Conservation (phyloP, 1,284 basidiomycete species). For the Polyporus tsugae region DNA sequence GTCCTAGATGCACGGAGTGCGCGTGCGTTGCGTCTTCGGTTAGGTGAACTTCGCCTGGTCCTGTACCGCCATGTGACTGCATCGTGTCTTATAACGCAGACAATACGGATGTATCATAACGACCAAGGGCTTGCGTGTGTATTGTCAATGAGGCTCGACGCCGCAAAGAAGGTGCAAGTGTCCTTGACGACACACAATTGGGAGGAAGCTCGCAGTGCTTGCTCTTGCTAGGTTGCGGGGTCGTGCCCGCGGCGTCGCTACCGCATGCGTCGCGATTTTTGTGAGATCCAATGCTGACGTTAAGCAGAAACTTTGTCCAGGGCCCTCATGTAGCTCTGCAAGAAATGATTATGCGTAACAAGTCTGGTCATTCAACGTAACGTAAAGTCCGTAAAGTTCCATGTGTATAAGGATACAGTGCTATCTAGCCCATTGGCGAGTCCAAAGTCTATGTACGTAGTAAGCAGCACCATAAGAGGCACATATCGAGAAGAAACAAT, state of each 20-base stretch:
- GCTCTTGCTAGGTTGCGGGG: not conserved
- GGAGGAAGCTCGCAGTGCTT: not conserved
- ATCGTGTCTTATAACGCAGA: not conserved
- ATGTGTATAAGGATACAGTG: not conserved
- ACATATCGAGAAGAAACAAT: not conserved
- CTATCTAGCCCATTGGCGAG: not conserved
- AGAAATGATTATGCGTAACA: not conserved
- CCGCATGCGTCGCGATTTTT: not conserved
- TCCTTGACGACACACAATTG: slow-evolving; percentile 8
- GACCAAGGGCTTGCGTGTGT: not conserved
- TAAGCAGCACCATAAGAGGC: not conserved
- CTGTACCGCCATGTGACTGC: not conserved
- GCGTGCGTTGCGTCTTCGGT: not conserved
- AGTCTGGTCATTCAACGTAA: not conserved
- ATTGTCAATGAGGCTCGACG: not conserved
- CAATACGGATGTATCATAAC: slow-evolving; percentile 6
- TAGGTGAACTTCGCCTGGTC: not conserved
- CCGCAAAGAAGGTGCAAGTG: not conserved
- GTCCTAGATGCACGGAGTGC: not conserved
- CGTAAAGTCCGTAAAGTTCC: not conserved
- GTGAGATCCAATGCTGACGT: not conserved
- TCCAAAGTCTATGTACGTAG: slow-evolving; percentile 3
- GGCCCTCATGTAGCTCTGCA: too few relatives aligned
- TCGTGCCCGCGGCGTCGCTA: not conserved
- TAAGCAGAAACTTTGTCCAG: too few relatives aligned